Conservation (phyloP, 2,329 filamentous ascomycete species). For the Botrytis hyacinthi region DNA sequence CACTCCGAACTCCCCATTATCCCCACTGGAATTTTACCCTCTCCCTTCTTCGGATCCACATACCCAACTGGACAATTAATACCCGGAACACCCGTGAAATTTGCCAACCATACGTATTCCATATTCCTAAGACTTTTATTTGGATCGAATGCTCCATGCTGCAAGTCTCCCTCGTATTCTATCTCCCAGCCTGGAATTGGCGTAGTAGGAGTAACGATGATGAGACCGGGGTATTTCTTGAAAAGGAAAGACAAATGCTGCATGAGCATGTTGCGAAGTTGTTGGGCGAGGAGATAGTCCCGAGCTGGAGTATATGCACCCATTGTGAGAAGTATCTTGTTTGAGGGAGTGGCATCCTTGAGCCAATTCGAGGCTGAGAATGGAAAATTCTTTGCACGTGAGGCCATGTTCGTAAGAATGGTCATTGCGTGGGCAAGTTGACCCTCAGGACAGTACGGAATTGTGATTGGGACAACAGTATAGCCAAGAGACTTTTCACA, state of each 20-base stretch:
- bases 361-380: slow-evolving; percentile 44
- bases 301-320: slow-evolving; percentile 61
- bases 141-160: slow-evolving; percentile 72
- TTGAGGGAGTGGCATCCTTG: slow-evolving; percentile 60
- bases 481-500: slow-evolving; percentile 53
- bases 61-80: slow-evolving; percentile 76
- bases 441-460: slow-evolving; percentile 67
- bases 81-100: slow-evolving; percentile 75
- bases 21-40: slow-evolving; percentile 60
- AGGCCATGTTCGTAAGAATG: slow-evolving; percentile 70
- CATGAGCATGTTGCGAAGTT: slow-evolving; percentile 75
- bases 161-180: slow-evolving; percentile 52
- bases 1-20: slow-evolving; percentile 65
- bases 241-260: slow-evolving; percentile 72
- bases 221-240: slow-evolving; percentile 66
- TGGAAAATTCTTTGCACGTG: slow-evolving; percentile 35
- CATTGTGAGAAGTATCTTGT: slow-evolving; percentile 66
- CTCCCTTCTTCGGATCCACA: slow-evolving; percentile 42
- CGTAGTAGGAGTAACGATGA: slow-evolving; percentile 76
- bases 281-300: slow-evolving; percentile 71
- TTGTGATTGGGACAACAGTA: slow-evolving; percentile 55
- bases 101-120: slow-evolving; percentile 83
- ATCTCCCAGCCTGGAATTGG: slow-evolving; percentile 71
- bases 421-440: slow-evolving; percentile 75
- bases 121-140: slow-evolving; percentile 74